A percentile compares a stretch with the other conserved stretches of the same genome.
These are phyloP conservation scores for Aspergillus fructus DNA, from an alignment of 2,329 filamentous ascomycete genomes.

Conservation along the genomic window DNA sequence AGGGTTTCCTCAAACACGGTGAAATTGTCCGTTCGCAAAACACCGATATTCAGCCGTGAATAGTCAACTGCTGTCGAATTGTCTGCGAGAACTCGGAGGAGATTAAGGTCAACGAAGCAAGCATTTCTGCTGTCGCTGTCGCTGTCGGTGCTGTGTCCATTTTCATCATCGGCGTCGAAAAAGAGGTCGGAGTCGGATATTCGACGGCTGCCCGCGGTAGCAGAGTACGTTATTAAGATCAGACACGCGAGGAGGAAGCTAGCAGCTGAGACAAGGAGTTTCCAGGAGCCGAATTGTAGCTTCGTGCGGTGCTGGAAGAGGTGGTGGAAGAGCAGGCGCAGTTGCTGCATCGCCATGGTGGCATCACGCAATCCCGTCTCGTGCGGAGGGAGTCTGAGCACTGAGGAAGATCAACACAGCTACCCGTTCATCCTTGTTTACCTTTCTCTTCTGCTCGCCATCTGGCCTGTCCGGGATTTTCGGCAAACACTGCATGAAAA, in stretches of 20 bases:
- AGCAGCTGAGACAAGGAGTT: conserved; percentile 9
- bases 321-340: conserved; percentile 11
- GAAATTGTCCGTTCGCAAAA: conserved; percentile 18
- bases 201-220: background rate
- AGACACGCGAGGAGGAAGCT: conserved; percentile 7
- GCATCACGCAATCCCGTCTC: conserved; percentile 12
- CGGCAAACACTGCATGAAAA: conserved; percentile 3
- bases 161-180: background rate
- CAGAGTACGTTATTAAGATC: conserved; percentile 12
- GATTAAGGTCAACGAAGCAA: conserved; percentile 20
- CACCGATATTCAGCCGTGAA: conserved; percentile 19
- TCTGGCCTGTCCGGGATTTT: background rate
- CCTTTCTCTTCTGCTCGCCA: background rate
- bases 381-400: background rate
- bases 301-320: conserved; percentile 11
- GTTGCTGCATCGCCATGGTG: conserved; percentile 14
- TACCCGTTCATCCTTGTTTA: background rate
- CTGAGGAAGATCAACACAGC: background rate
- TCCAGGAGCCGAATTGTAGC: conserved; percentile 1
- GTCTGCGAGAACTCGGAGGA: conserved; percentile 14
- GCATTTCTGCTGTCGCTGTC: background rate
- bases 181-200: background rate
- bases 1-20: conserved; percentile 17
- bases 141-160: background rate
- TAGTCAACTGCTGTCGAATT: conserved; percentile 18